Conservation (phyloP, 768 basidiomycete species). For the Leucosporidium creatinivorum region DNA sequence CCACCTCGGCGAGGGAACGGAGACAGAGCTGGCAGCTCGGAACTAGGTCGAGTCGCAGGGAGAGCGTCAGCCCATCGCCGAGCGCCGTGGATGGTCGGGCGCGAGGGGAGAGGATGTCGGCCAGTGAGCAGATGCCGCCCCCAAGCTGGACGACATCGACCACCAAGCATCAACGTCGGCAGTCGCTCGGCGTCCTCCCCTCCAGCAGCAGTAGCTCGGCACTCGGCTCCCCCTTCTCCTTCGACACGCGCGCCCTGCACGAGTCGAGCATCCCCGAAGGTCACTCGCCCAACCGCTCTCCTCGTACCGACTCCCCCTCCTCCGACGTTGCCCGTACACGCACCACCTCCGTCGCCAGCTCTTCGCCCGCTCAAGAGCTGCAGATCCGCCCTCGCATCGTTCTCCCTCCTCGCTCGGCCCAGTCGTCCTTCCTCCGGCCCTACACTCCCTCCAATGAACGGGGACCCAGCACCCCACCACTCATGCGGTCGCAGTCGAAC, state of each 20-base stretch:
- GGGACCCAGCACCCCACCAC: neutral
- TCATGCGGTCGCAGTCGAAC: neutral
- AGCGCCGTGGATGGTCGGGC: neutral
- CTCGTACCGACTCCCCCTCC: neutral
- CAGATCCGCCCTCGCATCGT: constrained; percentile 14
- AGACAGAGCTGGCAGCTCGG: neutral
- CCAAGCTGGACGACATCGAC: neutral
- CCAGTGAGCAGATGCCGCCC: neutral
- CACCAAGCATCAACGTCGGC: neutral
- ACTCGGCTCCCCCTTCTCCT: neutral
- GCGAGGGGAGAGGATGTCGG: neutral
- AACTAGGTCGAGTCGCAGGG: neutral
- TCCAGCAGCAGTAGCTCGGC: neutral
- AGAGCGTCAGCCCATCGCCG: neutral
- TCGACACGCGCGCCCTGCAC: neutral
- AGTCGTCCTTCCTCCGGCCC: neutral
- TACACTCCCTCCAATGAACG: neutral
- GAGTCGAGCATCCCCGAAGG: neutral
- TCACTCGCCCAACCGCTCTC: neutral
- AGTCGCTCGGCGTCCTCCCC: constrained; percentile 1
- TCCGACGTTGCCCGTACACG: neutral
- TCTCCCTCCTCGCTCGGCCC: neutral
- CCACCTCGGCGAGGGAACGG: neutral
- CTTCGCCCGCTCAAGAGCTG: neutral
- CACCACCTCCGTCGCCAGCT: neutral